These are phyloP conservation scores for Elsinoe necatrix DNA, from an alignment of 2,329 filamentous ascomycete species.

Conservation along the genomic window DNA sequence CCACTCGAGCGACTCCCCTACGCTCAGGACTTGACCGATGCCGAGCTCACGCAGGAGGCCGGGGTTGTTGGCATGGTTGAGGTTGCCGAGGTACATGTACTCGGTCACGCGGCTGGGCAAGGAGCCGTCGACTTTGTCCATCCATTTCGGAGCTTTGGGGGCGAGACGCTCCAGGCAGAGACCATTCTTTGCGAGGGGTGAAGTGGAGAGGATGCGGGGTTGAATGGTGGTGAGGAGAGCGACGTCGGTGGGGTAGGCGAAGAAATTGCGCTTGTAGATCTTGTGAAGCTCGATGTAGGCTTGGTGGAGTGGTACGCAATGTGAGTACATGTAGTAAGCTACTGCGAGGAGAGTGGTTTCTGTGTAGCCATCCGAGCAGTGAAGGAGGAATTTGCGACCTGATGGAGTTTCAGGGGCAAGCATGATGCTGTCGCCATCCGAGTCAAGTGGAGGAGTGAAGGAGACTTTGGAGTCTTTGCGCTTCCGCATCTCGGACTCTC, in stretches of 20 bases:
- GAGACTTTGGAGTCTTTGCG: constrained; percentile 38
- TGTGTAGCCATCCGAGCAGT: constrained; percentile 93
- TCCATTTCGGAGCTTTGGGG: constrained; percentile 65
- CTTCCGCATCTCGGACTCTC: constrained; percentile 21
- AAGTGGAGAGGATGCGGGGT: constrained; percentile 63
- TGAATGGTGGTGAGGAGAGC: constrained; percentile 70
- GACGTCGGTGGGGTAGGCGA: constrained; percentile 88
- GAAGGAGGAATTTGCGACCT: constrained; percentile 69
- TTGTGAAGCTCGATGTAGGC: constrained; percentile 84
- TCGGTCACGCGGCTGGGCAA: constrained; percentile 80
- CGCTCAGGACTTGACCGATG: constrained; percentile 79
- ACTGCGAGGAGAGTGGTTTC: constrained; percentile 84
- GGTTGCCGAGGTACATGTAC: constrained; percentile 94
- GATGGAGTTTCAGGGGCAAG: constrained; percentile 27
- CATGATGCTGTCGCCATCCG: constrained; percentile 52
- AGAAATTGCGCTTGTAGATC: constrained; percentile 79
- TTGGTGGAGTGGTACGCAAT: constrained; percentile 68
- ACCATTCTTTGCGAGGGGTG: constrained; percentile 45
- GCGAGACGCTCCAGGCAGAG: constrained; percentile 33
- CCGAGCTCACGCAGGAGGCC: constrained; percentile 70
- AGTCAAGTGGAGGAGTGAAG: constrained; percentile 29
- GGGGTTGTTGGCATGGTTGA: constrained; percentile 89
- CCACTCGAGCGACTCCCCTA: constrained; percentile 85
- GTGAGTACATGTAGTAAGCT: constrained; percentile 88
- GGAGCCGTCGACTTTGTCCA: constrained; percentile 76